Conservation (phyloP, 2,329 filamentous ascomycete genomes). For the Elsinoe australis region DNA sequence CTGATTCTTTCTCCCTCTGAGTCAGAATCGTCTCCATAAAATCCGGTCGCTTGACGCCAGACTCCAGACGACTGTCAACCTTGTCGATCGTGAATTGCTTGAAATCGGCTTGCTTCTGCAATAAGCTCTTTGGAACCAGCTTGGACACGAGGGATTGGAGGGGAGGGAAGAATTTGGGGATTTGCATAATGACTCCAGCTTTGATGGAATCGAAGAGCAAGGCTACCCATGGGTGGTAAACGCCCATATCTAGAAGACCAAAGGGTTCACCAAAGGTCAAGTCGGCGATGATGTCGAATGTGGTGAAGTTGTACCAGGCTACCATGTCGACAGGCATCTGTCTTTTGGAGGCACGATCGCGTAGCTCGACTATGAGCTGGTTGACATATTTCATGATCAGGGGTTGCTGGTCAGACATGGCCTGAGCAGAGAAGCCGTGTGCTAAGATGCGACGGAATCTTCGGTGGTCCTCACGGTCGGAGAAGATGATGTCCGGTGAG, state of each 20-base stretch:
- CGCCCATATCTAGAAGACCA: slow-evolving; percentile 25
- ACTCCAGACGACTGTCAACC: background rate
- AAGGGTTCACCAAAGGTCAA: slow-evolving; percentile 28
- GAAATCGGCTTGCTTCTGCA: background rate
- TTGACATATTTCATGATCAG: slow-evolving; percentile 26
- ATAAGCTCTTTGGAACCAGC: background rate
- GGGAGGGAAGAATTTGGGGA: background rate
- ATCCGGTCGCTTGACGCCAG: slow-evolving; percentile 6
- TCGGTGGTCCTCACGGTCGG: slow-evolving; percentile 6
- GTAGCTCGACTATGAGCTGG: slow-evolving; percentile 24
- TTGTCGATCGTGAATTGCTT: background rate
- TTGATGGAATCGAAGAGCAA: slow-evolving; percentile 2
- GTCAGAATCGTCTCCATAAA: slow-evolving; percentile 7
- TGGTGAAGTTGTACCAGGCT: slow-evolving; percentile 29
- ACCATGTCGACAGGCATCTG: slow-evolving; percentile 25
- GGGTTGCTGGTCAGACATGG: slow-evolving; percentile 23
- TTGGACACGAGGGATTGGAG: background rate
- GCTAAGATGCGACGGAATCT: slow-evolving; percentile 7
- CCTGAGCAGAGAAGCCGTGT: slow-evolving; percentile 9
- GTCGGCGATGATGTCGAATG: slow-evolving; percentile 27
- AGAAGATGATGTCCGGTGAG: slow-evolving; percentile 4
- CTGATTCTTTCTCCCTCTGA: slow-evolving; percentile 1
- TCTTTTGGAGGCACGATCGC: slow-evolving; percentile 19
- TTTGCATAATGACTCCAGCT: background rate
- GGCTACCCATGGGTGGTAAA: slow-evolving; percentile 11